Evolutionary conservation across 345 rosid species (phyloP).

Genomic region (Anastatica hierochuntica): DNA sequence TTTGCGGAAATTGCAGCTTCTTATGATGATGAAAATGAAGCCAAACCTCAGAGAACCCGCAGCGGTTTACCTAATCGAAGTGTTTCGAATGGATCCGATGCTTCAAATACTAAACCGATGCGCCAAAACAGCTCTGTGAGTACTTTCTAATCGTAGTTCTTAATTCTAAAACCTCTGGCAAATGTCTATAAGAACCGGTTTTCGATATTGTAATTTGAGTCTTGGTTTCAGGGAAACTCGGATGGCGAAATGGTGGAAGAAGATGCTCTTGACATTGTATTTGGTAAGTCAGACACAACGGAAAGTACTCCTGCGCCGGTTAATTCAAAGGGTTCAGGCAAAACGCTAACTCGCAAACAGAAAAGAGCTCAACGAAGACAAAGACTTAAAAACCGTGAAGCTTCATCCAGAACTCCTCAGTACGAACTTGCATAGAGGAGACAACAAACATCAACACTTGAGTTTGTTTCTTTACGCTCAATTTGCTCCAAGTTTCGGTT

Average conservation of each 20-base stretch:
- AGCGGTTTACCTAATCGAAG: constrained; percentile 2
- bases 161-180: not conserved
- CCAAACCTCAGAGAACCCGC: constrained; percentile 11
- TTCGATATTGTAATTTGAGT: not conserved
- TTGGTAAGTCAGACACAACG: constrained; percentile 20
- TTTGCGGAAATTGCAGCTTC: constrained; percentile 29
- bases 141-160: not conserved
- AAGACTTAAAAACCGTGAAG: constrained; percentile 22
- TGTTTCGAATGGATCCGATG: constrained; percentile 11
- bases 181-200: not conserved
- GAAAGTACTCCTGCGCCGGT: constrained; percentile 8
- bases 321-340: constrained; percentile 1
- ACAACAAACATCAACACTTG: not conserved
- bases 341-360: constrained; percentile 24
- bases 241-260: constrained; percentile 15
- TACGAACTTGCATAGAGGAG: constrained; percentile 16
- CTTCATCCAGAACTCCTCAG: constrained; percentile 11
- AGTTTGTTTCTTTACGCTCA: too few species aligned
- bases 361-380: constrained; percentile 26
- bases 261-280: constrained; percentile 19
- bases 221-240: constrained; percentile 14
- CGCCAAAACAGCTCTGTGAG: constrained; percentile 16
- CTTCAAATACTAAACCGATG: constrained; percentile 5
- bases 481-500: too few species aligned
- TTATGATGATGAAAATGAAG: constrained; percentile 9